Evolutionary conservation across 495 filamentous ascomycete genomes (phyloP).

Genomic region (Aspergillus baeticus): DNA sequence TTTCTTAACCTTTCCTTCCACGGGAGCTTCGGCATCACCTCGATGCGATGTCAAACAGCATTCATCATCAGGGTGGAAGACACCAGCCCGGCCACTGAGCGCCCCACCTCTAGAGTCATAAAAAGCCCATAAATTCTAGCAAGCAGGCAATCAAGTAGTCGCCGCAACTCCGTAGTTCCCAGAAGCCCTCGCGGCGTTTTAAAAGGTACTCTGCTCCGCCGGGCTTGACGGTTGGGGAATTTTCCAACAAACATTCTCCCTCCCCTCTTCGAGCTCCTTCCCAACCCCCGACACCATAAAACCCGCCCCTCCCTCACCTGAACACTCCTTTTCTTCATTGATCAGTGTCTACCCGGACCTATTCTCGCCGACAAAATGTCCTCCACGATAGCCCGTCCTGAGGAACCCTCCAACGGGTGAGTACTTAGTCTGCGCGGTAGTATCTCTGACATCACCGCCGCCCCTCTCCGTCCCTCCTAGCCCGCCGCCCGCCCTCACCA

Average conservation of each 20-base stretch:
- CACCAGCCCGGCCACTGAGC: slow-evolving; percentile 12
- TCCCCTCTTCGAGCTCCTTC: slow-evolving; percentile 15
- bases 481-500: slow-evolving; percentile 17
- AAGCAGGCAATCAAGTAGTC: slow-evolving; percentile 15
- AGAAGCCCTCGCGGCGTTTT: slow-evolving; percentile 28
- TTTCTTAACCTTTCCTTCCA: not conserved
- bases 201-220: slow-evolving; percentile 45
- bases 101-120: slow-evolving; percentile 13
- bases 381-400: slow-evolving; percentile 60
- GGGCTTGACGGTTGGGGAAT: slow-evolving; percentile 31
- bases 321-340: slow-evolving; percentile 4
- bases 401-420: slow-evolving; percentile 64
- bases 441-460: slow-evolving; percentile 48
- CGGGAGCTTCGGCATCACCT: slow-evolving; percentile 12
- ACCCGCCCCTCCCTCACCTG: slow-evolving; percentile 1
- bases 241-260: slow-evolving; percentile 27
- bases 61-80: slow-evolving; percentile 15
- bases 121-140: slow-evolving; percentile 12
- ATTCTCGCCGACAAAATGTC: slow-evolving; percentile 50
- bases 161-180: slow-evolving; percentile 12
- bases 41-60: not conserved
- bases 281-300: slow-evolving; percentile 5
- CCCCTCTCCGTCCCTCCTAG: slow-evolving; percentile 27
- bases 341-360: slow-evolving; percentile 15
- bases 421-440: slow-evolving; percentile 36